phyloP scores from a whole-genome alignment of 2,329 filamentous ascomycete species.

The Ophiostoma quercus region DNA sequence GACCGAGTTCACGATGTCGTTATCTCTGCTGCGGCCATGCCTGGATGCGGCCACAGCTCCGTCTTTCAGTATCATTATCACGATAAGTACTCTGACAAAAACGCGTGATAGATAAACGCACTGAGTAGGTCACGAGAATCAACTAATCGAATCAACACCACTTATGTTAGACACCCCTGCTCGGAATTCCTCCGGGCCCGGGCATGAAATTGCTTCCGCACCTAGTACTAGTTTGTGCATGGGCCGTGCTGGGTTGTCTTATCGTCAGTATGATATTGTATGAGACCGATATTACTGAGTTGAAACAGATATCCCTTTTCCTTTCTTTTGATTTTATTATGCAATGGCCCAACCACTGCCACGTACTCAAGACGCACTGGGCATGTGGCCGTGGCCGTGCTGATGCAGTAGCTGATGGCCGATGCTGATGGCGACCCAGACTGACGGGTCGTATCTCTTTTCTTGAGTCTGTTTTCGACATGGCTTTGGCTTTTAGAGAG shows the following conservation, averaged over 20 bases:
- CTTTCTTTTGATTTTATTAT: too few relatives aligned
- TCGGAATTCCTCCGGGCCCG: slow-evolving; percentile 6
- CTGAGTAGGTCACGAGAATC: too few relatives aligned
- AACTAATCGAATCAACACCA: too few relatives aligned
- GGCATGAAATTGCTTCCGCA: slow-evolving; percentile 2
- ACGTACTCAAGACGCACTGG: neutral
- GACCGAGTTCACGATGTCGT: too few relatives aligned
- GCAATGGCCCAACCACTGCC: too few relatives aligned
- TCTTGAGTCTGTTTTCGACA: neutral
- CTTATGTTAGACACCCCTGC: neutral
- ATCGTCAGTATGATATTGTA: too few relatives aligned
- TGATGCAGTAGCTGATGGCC: neutral
- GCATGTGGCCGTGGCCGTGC: slow-evolving; percentile 1
- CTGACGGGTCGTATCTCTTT: slow-evolving; percentile 8
- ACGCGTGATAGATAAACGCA: too few relatives aligned
- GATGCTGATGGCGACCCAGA: neutral
- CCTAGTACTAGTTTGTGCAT: neutral
- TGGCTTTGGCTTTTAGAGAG: too few relatives aligned
- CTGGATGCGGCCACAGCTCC: slow-evolving; percentile 3
- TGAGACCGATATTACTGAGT: too few relatives aligned
- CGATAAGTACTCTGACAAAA: too few relatives aligned
- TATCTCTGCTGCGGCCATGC: neutral
- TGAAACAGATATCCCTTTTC: too few relatives aligned
- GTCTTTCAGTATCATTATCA: neutral
- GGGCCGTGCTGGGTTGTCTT: too few relatives aligned